Conservation (phyloP, 2,329 filamentous ascomycete species). For the Phaeosphaeria sp. region DNA sequence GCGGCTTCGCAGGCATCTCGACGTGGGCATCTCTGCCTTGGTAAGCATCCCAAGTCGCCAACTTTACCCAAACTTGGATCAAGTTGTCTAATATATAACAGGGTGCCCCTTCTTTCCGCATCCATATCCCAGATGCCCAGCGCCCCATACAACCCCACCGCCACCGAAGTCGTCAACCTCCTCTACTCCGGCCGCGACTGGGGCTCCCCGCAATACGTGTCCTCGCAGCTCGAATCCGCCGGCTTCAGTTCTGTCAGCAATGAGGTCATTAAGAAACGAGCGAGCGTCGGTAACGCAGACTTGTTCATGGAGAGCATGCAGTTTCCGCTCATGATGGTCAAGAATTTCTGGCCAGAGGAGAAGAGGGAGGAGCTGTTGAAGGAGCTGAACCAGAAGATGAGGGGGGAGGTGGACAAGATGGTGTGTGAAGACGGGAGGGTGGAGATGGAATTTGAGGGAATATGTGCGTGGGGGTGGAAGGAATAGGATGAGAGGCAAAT, state of each 20-base stretch:
- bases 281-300: conserved; percentile 17
- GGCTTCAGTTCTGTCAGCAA: conserved; percentile 24
- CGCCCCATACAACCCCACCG: conserved; percentile 9
- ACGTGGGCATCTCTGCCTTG: conserved; percentile 28
- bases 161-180: conserved; percentile 7
- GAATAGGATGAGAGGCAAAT: neutral
- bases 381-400: conserved; percentile 16
- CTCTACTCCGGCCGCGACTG: conserved; percentile 18
- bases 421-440: conserved; percentile 15
- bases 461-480: conserved; percentile 25
- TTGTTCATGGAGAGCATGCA: conserved; percentile 13
- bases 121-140: conserved; percentile 6
- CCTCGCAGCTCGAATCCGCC: conserved; percentile 15
- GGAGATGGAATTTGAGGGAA: conserved; percentile 19
- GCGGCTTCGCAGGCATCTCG: conserved; percentile 28
- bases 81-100: no score
- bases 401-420: conserved; percentile 4
- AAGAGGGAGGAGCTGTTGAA: conserved; percentile 16
- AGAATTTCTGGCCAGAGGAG: conserved; percentile 20
- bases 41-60: no score
- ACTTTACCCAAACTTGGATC: no score
- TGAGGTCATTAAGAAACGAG: conserved; percentile 7
- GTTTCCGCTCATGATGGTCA: conserved; percentile 24
- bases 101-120: conserved; percentile 10
- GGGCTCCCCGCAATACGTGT: conserved; percentile 14